Percentiles rank a stretch among this genome's conserved stretches.
phyloP scores from a whole-genome alignment of 164 flowering plant genomes.

The Sedum album region DNA sequence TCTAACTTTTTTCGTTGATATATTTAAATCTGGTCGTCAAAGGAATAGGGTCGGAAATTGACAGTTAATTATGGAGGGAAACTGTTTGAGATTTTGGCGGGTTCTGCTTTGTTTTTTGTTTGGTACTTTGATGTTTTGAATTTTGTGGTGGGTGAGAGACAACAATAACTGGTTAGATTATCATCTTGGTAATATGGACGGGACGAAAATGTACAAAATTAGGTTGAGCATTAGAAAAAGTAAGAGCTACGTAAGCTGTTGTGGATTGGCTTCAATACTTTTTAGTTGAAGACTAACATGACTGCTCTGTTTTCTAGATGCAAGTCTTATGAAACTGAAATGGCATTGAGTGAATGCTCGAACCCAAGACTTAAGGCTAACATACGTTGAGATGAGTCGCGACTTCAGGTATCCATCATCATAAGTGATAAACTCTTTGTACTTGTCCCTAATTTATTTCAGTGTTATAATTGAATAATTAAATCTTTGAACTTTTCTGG shows the following conservation, averaged over 20 bases:
- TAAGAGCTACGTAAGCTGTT: neutral
- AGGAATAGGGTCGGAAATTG: neutral
- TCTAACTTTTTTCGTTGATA: neutral
- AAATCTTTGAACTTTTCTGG: too few species aligned
- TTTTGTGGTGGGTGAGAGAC: neutral
- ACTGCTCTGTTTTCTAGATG: too few species aligned
- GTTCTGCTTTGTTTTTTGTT: neutral
- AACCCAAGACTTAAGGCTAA: neutral
- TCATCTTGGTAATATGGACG: neutral
- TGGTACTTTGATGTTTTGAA: neutral
- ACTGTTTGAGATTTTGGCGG: neutral
- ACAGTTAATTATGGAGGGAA: neutral
- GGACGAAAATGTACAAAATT: neutral
- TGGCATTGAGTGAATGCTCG: neutral
- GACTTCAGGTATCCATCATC: neutral
- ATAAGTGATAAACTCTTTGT: too few species aligned
- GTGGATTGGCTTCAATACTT: neutral
- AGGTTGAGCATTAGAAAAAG: neutral
- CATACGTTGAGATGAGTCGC: neutral
- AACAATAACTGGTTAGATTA: neutral
- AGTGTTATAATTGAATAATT: too few species aligned
- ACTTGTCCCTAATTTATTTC: too few species aligned
- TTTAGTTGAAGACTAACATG: too few species aligned
- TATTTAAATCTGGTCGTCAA: neutral
- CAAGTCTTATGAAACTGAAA: neutral